A percentile compares a stretch with the other conserved stretches of the same genome.
Evolutionary conservation across 371 early-diverging fungal species (phyloP).

Genomic region (Entomophthora muscae): DNA sequence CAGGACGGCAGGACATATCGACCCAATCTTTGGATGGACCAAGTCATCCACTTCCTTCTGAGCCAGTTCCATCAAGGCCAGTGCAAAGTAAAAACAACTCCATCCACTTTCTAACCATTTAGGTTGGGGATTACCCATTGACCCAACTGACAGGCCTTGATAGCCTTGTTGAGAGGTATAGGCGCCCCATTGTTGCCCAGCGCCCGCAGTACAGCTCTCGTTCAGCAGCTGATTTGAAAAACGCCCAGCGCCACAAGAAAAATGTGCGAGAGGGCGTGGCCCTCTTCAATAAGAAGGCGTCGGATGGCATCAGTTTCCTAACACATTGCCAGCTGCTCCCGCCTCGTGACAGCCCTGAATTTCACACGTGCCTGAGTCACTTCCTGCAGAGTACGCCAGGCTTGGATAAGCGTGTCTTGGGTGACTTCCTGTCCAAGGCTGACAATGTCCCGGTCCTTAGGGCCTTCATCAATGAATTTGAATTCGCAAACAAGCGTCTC

Average conservation of each 20-base stretch:
- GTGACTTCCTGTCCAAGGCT: conserved; percentile 76
- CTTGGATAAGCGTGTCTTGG: conserved; percentile 59
- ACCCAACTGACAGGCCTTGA: neutral
- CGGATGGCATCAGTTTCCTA: conserved; percentile 30
- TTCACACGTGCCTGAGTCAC: conserved; percentile 35
- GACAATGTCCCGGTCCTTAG: conserved; percentile 55
- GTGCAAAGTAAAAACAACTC: neutral
- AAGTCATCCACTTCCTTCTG: conserved; percentile 48
- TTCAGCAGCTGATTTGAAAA: conserved; percentile 75
- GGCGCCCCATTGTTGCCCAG: neutral
- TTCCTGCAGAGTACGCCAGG: conserved; percentile 56
- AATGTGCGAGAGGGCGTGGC: conserved; percentile 32
- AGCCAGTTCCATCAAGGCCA: neutral
- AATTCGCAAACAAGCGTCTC: conserved; percentile 57
- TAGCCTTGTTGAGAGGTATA: neutral
- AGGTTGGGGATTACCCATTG: neutral
- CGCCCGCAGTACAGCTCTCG: conserved; percentile 37
- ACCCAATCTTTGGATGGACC: conserved; percentile 20
- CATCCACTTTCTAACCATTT: neutral
- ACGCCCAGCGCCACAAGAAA: conserved; percentile 66
- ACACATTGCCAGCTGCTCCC: conserved; percentile 42
- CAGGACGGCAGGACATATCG: neutral
- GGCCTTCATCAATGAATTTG: conserved; percentile 64
- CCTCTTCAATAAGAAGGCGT: neutral
- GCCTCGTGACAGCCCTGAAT: conserved; percentile 18